Conservation (phyloP, 2,329 filamentous ascomycete species). For the Scleromitrula shiraiana region DNA sequence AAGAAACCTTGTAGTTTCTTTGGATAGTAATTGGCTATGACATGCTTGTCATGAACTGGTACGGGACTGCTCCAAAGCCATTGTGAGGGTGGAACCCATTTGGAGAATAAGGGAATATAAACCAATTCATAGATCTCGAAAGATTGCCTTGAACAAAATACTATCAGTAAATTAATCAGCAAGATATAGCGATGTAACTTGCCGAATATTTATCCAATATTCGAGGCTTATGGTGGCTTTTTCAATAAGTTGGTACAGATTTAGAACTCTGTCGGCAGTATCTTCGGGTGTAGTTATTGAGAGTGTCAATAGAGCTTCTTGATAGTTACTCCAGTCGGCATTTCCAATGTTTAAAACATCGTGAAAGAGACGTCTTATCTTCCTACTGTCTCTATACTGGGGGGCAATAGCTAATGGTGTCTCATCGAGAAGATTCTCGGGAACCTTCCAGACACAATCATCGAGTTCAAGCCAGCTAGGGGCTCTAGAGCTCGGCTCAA, state of each 20-base stretch:
- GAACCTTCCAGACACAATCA: constrained; percentile 14
- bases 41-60: constrained; percentile 10
- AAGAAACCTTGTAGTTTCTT: neutral
- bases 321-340: constrained; percentile 15
- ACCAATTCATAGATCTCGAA: neutral
- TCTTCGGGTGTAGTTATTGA: neutral
- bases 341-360: constrained; percentile 13
- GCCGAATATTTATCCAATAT: neutral
- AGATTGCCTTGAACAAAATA: neutral
- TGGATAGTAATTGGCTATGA: neutral
- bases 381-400: constrained; percentile 13
- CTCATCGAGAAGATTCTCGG: constrained; percentile 13
- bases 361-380: constrained; percentile 8
- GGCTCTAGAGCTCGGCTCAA: constrained; percentile 4
- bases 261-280: neutral
- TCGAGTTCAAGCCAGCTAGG: constrained; percentile 12
- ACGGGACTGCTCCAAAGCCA: constrained; percentile 19
- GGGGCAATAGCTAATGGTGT: constrained; percentile 9
- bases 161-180: neutral
- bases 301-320: constrained; percentile 9
- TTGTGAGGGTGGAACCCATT: constrained; percentile 16
- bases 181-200: neutral
- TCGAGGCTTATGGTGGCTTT: neutral
- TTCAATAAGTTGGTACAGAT: constrained; percentile 11
- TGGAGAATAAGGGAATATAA: constrained; percentile 8